Conservation (phyloP, 176 grass and related monocot genomes). For the Eleusine indica region DNA sequence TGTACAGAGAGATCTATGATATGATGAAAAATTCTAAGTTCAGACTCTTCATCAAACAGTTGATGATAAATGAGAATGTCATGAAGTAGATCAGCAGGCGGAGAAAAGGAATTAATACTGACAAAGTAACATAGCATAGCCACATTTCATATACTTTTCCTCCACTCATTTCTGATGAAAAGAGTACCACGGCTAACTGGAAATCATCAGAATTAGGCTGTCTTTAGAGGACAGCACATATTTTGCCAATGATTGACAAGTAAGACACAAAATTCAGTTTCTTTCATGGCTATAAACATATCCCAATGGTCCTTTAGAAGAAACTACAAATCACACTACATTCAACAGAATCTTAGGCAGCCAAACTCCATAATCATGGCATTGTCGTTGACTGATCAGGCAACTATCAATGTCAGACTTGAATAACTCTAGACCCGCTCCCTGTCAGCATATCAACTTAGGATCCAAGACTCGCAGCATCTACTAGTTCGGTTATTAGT, state of each 20-base stretch:
- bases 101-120: neutral
- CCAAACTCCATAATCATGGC: constrained; percentile 22
- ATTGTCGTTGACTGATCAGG: neutral
- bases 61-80: neutral
- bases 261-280: neutral
- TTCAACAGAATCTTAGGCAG: constrained; percentile 11
- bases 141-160: neutral
- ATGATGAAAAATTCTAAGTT: neutral
- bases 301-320: neutral
- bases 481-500: constrained; percentile 8
- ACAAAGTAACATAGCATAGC: neutral
- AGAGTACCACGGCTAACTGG: constrained; percentile 8
- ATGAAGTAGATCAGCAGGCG: constrained; percentile 11
- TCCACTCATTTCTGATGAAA: neutral
- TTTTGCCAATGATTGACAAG: neutral
- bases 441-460: neutral
- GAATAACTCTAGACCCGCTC: neutral
- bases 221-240: neutral
- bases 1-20: neutral
- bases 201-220: neutral
- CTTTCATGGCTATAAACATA: neutral
- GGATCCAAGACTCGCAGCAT: constrained; percentile 4
- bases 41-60: neutral
- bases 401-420: neutral
- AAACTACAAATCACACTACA: neutral